Evolutionary conservation across 2,329 filamentous ascomycete genomes (phyloP).

Genomic region (Fusarium phyllophilum): DNA sequence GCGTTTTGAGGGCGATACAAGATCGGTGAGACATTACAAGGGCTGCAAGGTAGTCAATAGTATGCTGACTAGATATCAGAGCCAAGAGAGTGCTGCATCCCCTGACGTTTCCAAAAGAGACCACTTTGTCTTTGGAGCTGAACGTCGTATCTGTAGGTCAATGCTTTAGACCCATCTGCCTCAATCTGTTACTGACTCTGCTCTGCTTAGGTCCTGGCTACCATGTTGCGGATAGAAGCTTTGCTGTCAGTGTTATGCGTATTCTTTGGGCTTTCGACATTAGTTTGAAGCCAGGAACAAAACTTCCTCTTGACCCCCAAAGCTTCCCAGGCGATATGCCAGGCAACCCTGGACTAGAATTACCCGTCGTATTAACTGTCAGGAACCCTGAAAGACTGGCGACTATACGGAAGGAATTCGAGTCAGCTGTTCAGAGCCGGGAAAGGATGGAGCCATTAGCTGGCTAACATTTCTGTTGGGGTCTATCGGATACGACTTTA

Average conservation of each 20-base stretch:
- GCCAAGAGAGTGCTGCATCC: background rate
- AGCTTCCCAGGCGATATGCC: background rate
- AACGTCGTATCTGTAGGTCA: background rate
- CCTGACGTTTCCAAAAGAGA: background rate
- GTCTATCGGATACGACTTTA: background rate
- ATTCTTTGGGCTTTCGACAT: background rate
- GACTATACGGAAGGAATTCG: background rate
- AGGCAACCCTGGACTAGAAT: background rate
- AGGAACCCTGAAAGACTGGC: background rate
- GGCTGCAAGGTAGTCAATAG: fast-evolving
- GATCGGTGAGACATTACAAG: background rate
- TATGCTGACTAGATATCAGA: background rate
- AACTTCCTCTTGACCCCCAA: background rate
- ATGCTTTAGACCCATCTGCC: background rate
- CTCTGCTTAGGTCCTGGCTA: background rate
- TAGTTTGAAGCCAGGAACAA: background rate
- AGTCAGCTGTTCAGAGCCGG: background rate
- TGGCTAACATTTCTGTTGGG: no score
- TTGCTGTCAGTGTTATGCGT: background rate
- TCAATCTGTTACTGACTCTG: background rate
- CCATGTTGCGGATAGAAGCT: background rate
- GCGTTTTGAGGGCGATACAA: background rate
- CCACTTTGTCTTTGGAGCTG: background rate
- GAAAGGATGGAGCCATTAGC: background rate
- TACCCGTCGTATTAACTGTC: background rate